Percentiles rank a stretch among this genome's conserved stretches.
These are phyloP conservation scores for Tephrocybe sp. DNA, from an alignment of 768 basidiomycete genomes.

Conservation along the genomic window DNA sequence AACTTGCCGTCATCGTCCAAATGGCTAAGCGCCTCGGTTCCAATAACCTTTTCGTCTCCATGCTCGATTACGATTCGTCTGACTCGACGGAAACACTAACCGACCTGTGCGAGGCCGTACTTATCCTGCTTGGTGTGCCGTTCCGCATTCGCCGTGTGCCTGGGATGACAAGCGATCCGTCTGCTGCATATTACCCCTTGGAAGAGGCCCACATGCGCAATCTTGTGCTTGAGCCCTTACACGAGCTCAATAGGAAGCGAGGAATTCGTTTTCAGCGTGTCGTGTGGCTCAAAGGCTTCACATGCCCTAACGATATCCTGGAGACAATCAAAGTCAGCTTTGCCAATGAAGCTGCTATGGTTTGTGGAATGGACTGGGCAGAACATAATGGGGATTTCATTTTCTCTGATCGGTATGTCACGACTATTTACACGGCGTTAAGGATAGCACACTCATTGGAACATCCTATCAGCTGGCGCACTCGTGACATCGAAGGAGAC, in stretches of 20 bases:
- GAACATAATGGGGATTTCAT: conserved; percentile 97
- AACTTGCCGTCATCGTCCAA: conserved; percentile 96
- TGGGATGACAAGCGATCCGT: conserved; percentile 87
- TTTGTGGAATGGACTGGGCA: conserved; percentile 99
- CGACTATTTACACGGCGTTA: not conserved
- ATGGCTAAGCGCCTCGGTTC: conserved; percentile 89
- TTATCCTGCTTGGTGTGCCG: conserved; percentile 89
- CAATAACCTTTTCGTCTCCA: conserved; percentile 90
- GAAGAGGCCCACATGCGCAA: conserved; percentile 96
- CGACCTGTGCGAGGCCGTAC: conserved; percentile 92
- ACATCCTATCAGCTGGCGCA: conserved; percentile 72
- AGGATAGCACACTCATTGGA: too few species aligned
- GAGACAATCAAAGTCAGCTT: conserved; percentile 92
- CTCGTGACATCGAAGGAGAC: conserved; percentile 96
- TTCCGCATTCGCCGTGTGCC: conserved; percentile 92
- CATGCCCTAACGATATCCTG: conserved; percentile 96
- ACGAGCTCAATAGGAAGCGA: conserved; percentile 74
- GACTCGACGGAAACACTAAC: conserved; percentile 94
- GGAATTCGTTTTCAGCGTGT: conserved; percentile 86
- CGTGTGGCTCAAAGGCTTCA: conserved; percentile 98
- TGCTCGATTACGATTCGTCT: conserved; percentile 94
- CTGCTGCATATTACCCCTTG: conserved; percentile 89
- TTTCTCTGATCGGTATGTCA: conserved; percentile 87
- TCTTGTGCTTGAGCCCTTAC: conserved; percentile 85
- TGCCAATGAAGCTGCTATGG: conserved; percentile 93